Evolutionary conservation across 164 flowering plant species (phyloP), one percentile per base, ranked within the genome.

Genomic region (Dillenia turbinata): DNA sequence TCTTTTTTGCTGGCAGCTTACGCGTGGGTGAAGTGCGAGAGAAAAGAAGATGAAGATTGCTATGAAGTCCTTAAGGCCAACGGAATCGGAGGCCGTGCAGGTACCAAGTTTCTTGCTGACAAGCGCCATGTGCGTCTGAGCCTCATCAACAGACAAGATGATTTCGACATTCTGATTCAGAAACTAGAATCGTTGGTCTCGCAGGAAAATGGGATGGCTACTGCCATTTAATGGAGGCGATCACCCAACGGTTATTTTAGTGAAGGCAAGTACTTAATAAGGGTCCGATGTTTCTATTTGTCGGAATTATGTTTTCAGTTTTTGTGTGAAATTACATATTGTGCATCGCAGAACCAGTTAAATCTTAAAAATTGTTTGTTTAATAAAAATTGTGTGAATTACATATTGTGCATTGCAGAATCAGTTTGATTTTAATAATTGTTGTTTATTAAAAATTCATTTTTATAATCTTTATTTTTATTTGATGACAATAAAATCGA

Each of bases 11-110:
- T 62, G 52, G 70, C 83, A 86, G 87, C 87, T 68, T 89, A 83
- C 81, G 96, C 88, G 62, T 85, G 90, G 93, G 2, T 87, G 71
- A 85, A 75, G 70, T 87, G 96, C 52, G 86, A 83, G 59, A 76
- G 68, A 60, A 83, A 80, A 55, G 88, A 82, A 66, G 90, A 84
- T 22, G n/a, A 54, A 59, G 75, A 87, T 47, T 89, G 89, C 57
- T 2, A 15, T 26, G 73, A 46, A 45, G 84, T 85, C 12, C 76
- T 89, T 3, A 64, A 49, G 60, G 75, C 63, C 26, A 88, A 76
- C 2, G 73, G 77, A 6, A 77, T 89, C 47, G 74, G 71, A 14
- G 84, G 92, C 22, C 80, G 85, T 3, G 11, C 1, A 12, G 92
- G 92, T 3, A 63, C 47, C 9, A 0, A 5, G 3, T 87, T 78